Evolutionary conservation across 2,329 filamentous ascomycete species (phyloP).

Genomic region (Colletotrichum chrysophilum): DNA sequence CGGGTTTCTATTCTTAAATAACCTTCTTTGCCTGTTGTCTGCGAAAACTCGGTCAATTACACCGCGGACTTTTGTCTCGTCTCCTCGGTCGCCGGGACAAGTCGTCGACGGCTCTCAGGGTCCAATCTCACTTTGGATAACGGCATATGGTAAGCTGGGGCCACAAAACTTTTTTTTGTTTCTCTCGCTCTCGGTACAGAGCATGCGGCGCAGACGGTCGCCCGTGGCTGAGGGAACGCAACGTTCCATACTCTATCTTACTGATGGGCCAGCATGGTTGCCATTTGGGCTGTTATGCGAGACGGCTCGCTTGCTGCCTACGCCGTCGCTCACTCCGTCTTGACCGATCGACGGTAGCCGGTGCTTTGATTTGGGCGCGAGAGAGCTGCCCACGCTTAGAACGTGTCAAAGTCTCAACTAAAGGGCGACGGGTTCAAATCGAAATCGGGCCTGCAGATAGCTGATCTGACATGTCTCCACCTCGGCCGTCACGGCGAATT

Average conservation of each 20-base stretch:
- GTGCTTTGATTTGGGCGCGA: not conserved
- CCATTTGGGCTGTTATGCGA: not conserved
- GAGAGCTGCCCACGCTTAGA: not conserved
- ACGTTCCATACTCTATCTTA: conserved; percentile 8
- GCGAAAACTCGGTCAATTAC: not conserved
- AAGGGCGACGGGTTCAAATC: not conserved
- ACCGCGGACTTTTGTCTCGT: not conserved
- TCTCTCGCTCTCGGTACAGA: not conserved
- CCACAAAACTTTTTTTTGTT: not conserved
- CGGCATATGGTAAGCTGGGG: not conserved
- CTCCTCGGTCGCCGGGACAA: not conserved
- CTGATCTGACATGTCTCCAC: conserved; percentile 17
- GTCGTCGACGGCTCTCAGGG: not conserved
- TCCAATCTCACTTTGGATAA: not conserved
- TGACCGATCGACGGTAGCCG: not conserved
- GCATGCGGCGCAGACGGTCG: not conserved
- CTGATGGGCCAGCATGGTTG: not conserved
- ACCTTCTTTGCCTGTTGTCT: conserved; percentile 18
- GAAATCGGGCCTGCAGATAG: conserved; percentile 9
- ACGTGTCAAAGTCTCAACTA: not conserved
- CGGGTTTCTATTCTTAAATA: conserved; percentile 22
- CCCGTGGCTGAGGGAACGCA: conserved; percentile 10
- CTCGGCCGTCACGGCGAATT: not conserved
- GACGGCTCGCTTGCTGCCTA: not conserved
- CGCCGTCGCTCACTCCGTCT: not conserved